Evolutionary conservation across 1,284 basidiomycete genomes (phyloP).

Genomic region (Apiotrichum gracile): DNA sequence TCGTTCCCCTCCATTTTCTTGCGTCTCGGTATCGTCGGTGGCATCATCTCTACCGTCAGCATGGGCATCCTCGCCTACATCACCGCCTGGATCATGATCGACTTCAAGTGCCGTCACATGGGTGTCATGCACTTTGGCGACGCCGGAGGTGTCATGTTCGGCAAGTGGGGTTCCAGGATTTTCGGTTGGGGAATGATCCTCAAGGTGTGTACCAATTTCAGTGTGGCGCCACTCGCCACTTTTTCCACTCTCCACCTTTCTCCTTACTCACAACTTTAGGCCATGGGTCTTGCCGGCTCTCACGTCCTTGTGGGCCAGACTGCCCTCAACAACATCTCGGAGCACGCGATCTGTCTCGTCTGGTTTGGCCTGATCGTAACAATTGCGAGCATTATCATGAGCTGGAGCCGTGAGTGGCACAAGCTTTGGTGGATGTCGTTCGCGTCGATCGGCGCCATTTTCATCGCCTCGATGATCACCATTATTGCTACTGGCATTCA

Average conservation of each 20-base stretch:
- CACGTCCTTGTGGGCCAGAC: slow-evolving; percentile 38
- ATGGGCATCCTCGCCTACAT: slow-evolving; percentile 34
- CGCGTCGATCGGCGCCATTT: slow-evolving; percentile 32
- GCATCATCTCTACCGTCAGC: slow-evolving; percentile 30
- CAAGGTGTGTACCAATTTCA: slow-evolving; percentile 19
- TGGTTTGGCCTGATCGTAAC: slow-evolving; percentile 35
- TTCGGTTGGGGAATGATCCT: slow-evolving; percentile 31
- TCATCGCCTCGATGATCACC: slow-evolving; percentile 33
- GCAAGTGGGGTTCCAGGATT: slow-evolving; percentile 30
- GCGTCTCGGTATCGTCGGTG: slow-evolving; percentile 38
- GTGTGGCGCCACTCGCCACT: not conserved
- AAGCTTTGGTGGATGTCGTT: slow-evolving; percentile 34
- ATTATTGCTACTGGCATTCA: slow-evolving; percentile 34
- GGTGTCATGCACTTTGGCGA: slow-evolving; percentile 43
- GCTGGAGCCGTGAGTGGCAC: slow-evolving; percentile 28
- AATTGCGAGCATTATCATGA: slow-evolving; percentile 27
- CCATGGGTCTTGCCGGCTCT: slow-evolving; percentile 37
- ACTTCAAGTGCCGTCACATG: slow-evolving; percentile 41
- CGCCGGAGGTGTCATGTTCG: slow-evolving; percentile 38
- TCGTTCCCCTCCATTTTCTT: slow-evolving; percentile 40
- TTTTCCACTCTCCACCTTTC: too few relatives aligned
- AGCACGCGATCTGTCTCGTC: slow-evolving; percentile 38
- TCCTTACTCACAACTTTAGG: slow-evolving; percentile 10
- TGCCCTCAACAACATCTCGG: slow-evolving; percentile 30
- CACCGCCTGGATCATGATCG: slow-evolving; percentile 38